Conservation (phyloP, 371 early-diverging fungal species). For the Cokeromyces recurvatus region DNA sequence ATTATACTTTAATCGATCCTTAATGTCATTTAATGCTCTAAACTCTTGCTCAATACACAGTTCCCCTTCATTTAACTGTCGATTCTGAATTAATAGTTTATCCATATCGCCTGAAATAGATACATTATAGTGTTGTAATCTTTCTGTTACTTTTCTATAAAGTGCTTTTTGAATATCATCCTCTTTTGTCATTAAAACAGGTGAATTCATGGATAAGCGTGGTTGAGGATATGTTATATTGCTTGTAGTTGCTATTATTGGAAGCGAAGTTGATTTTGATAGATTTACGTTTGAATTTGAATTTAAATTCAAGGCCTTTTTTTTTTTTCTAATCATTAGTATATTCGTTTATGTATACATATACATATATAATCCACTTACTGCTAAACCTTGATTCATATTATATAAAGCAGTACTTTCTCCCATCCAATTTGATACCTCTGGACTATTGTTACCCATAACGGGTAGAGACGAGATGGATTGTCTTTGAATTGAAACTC, state of each 20-base stretch:
- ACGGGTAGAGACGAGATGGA: slow-evolving; percentile 20
- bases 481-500: slow-evolving; percentile 20
- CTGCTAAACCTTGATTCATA: slow-evolving; percentile 39
- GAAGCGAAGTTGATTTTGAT: slow-evolving; percentile 27
- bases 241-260: slow-evolving; percentile 10
- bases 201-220: neutral
- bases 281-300: no score
- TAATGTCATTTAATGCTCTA: slow-evolving; percentile 45
- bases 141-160: slow-evolving; percentile 39
- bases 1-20: slow-evolving; percentile 55
- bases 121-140: slow-evolving; percentile 42
- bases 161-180: slow-evolving; percentile 22
- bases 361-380: slow-evolving; percentile 8
- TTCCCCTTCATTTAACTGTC: slow-evolving; percentile 66
- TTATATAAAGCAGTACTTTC: slow-evolving; percentile 43
- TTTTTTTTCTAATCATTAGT: no score
- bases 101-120: slow-evolving; percentile 55
- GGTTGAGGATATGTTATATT: no score
- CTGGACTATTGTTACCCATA: slow-evolving; percentile 24
- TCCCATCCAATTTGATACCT: slow-evolving; percentile 20
- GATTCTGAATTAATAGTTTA: slow-evolving; percentile 42
- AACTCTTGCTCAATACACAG: slow-evolving; percentile 53
- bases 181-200: slow-evolving; percentile 4
- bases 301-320: no score
- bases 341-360: no score